Evolutionary conservation across 805 yeast genomes (phyloP).

Genomic region (Starmerella riodocensis): DNA sequence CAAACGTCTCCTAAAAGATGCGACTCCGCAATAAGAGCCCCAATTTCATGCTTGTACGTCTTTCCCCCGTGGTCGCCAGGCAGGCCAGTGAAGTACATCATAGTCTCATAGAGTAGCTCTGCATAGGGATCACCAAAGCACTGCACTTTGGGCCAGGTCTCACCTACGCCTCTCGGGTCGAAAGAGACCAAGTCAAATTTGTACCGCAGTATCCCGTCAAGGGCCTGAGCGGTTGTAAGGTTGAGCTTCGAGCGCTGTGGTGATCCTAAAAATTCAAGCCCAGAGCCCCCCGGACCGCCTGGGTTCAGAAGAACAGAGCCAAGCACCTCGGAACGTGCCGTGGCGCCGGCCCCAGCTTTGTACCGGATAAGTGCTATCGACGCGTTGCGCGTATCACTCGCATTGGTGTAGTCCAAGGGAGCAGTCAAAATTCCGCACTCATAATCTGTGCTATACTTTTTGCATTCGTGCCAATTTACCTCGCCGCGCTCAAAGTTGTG

Average conservation of each 20-base stretch:
- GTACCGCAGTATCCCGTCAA: conserved; percentile 11
- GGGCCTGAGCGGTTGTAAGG: conserved; percentile 4
- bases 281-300: conserved; percentile 23
- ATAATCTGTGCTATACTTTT: neutral
- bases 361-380: conserved; percentile 9
- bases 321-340: conserved; percentile 11
- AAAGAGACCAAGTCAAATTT: conserved; percentile 19
- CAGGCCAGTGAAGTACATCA: conserved; percentile 1
- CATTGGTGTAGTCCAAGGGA: conserved; percentile 12
- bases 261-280: conserved; percentile 8
- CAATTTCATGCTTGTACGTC: conserved; percentile 8
- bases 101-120: neutral
- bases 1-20: conserved; percentile 14
- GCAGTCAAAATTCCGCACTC: conserved; percentile 9
- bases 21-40: conserved; percentile 9
- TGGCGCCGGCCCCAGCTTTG: conserved; percentile 11
- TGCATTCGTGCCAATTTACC: conserved; percentile 5
- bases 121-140: conserved; percentile 9
- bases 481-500: conserved; percentile 1
- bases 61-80: conserved; percentile 6
- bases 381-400: conserved; percentile 9
- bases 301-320: conserved; percentile 21
- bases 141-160: conserved; percentile 13
- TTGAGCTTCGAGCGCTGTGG: neutral
- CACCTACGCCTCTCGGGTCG: conserved; percentile 22